Evolutionary conservation across 345 rosid genomes (phyloP), one percentile per base, ranked within the genome.

Genomic region (Eucalyptus curtisii): DNA sequence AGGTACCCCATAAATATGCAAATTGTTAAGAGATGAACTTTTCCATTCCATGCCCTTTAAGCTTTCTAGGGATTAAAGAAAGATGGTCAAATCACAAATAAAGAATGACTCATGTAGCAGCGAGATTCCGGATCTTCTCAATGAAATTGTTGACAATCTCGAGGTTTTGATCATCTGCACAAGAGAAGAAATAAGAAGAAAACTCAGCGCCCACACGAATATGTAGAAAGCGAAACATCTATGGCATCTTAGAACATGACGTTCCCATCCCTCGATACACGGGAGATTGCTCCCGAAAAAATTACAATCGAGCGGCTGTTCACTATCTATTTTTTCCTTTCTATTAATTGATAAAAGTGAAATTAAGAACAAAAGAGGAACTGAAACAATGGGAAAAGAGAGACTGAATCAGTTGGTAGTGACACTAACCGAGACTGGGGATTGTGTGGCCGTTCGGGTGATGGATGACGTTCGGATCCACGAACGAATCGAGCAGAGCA

Each of bases 401-500:
- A 31, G 79, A 66, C 22, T 66, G 5, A n/a, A 14, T 66, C 24
- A 31, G 17, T 66, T 9, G 9, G 33, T 7, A 5, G 53, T 5
- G 85, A 68, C 45, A 87, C 93, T 88, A 48, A 94, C 96, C 94
- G n/a, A 95, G 92, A 79, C 89, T 89, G 25, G 95, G 95, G 86
- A 95, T 55, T 19, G 87, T 87, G 92, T 94, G 96, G 4, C 94
- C 94, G 89, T 61, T 80, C 17, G 93, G 88, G 88, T 93, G 97
- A 89, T 88, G 87, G 91, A 95, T 94, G 89, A 95, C 94, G 89
- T 91, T 91, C 45, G 96, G 96, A 81, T 95, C 93, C 82, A 92
- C 93, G 90, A 92, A 95, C 68, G 93, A 93, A 89, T 90, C 89
- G 48, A 90, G 57, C 30, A 95, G 91, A 53, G 80, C 90, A 52